phyloP scores from a whole-genome alignment of 257 asterid genomes.

The Solanum lycopersicoides region DNA sequence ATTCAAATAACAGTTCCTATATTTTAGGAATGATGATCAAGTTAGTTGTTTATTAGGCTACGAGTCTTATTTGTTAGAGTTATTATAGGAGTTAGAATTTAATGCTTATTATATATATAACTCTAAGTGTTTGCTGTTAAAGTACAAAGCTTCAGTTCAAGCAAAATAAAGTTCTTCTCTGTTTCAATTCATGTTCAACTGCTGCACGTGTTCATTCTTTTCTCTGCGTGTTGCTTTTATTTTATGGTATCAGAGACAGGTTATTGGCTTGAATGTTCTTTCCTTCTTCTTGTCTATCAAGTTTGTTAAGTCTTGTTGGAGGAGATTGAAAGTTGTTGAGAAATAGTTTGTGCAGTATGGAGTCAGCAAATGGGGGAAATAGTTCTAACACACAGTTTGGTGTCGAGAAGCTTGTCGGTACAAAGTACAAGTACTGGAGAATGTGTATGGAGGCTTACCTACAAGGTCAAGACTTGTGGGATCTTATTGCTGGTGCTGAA shows the following conservation, averaged over 20 bases:
- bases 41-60: too few relatives aligned
- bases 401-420: not conserved
- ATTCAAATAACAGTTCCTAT: too few relatives aligned
- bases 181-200: too few relatives aligned
- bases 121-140: too few relatives aligned
- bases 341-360: not conserved
- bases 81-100: too few relatives aligned
- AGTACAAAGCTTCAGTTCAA: not conserved
- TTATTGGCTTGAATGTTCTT: not conserved
- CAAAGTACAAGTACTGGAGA: too few relatives aligned
- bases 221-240: not conserved
- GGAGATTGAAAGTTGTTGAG: not conserved
- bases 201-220: not conserved
- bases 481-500: not conserved
- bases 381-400: not conserved
- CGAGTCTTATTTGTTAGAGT: too few relatives aligned
- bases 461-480: not conserved
- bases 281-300: not conserved
- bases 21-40: too few relatives aligned
- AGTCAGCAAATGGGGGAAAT: not conserved
- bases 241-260: not conserved
- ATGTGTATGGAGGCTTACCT: not conserved
- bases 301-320: not conserved
- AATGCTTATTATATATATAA: too few relatives aligned
- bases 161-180: not conserved